A percentile compares a stretch with the other conserved stretches of the same genome.
Evolutionary conservation across 2,329 filamentous ascomycete genomes (phyloP).

Genomic region (Fonsecaea nubica): DNA sequence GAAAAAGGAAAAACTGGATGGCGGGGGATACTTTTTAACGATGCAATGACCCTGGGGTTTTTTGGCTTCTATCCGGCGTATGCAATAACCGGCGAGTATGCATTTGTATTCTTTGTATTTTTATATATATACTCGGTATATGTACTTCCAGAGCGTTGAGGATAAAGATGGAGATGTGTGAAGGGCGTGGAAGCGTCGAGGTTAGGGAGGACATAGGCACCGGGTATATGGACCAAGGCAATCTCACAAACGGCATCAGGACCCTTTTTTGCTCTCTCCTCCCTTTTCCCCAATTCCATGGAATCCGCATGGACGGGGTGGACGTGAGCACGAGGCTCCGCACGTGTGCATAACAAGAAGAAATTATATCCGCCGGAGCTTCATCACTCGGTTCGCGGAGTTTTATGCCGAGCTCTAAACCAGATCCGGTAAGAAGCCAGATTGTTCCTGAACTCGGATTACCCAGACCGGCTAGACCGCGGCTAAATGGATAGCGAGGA

Average conservation of each 20-base stretch:
- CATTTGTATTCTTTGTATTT: conserved; percentile 11
- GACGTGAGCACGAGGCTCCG: neutral
- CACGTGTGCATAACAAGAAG: neutral
- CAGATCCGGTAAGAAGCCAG: conserved; percentile 3
- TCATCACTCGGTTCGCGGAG: neutral
- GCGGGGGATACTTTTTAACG: conserved; percentile 10
- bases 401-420: conserved; percentile 16
- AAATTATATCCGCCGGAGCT: neutral
- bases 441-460: conserved; percentile 18
- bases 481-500: conserved; percentile 18
- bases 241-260: neutral
- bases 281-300: neutral
- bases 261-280: neutral
- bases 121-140: neutral
- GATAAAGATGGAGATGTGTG: neutral
- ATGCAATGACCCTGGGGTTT: conserved; percentile 14
- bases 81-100: conserved; percentile 5
- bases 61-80: conserved; percentile 10
- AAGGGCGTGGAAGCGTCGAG: neutral
- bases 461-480: conserved; percentile 12
- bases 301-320: neutral
- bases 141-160: neutral
- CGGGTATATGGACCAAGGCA: neutral
- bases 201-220: neutral
- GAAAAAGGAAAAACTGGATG: conserved; percentile 4